Percentiles rank a stretch among this genome's conserved stretches.
Conservation (phyloP, 441 rosid species). For the Francoa sonchifolia region DNA sequence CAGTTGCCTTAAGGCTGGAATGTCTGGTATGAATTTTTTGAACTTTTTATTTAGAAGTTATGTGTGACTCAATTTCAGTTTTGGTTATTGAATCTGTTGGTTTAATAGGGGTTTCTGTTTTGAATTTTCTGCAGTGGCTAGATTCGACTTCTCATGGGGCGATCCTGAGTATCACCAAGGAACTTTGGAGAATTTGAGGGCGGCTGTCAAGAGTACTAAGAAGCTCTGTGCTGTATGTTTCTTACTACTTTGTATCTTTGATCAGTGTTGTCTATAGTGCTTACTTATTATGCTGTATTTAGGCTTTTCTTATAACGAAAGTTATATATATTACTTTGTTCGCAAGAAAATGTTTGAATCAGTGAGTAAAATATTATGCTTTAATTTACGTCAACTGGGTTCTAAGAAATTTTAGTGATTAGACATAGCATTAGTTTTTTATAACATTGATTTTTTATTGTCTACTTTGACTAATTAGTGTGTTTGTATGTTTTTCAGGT, state of each 20-base stretch:
- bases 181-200: conserved; percentile 73
- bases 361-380: no score
- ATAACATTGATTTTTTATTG: no score
- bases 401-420: no score
- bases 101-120: conserved; percentile 5
- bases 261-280: neutral
- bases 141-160: conserved; percentile 92
- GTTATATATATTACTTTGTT: no score
- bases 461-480: neutral
- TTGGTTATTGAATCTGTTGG: neutral
- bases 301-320: neutral
- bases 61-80: no score
- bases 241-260: neutral
- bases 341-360: no score
- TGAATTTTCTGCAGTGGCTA: conserved; percentile 39
- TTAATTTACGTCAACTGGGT: no score
- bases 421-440: no score
- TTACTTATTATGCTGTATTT: neutral
- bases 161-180: conserved; percentile 67
- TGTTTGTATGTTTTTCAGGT: conserved; percentile 33
- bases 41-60: no score
- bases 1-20: conserved; percentile 83
- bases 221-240: conserved; percentile 86
- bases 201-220: conserved; percentile 71
- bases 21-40: conserved; percentile 50